Conservation (phyloP, 2,329 filamentous ascomycete species). For the Trichoderma koningiopsis region DNA sequence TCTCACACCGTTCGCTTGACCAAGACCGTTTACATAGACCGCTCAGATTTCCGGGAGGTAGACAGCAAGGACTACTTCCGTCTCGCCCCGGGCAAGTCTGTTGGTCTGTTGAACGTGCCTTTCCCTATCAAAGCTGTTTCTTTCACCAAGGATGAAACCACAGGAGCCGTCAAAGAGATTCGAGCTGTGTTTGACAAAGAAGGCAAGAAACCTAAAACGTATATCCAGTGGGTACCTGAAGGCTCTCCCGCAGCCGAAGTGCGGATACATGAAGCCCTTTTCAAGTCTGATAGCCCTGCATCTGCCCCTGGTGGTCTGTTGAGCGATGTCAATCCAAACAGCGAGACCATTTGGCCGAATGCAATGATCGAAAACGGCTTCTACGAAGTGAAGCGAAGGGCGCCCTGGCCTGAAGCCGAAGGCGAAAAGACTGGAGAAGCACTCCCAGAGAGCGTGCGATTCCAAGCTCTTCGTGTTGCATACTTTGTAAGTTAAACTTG, state of each 20-base stretch:
- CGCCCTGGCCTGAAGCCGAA: slow-evolving; percentile 78
- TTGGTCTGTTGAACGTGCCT: slow-evolving; percentile 72
- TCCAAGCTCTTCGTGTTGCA: slow-evolving; percentile 82
- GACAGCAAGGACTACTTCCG: slow-evolving; percentile 79
- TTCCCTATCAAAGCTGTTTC: slow-evolving; percentile 70
- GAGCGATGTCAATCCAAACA: slow-evolving; percentile 77
- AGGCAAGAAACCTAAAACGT: slow-evolving; percentile 70
- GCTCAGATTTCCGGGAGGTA: slow-evolving; percentile 74
- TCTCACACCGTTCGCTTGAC: slow-evolving; percentile 66
- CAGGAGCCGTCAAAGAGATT: slow-evolving; percentile 67
- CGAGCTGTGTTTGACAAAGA: slow-evolving; percentile 66
- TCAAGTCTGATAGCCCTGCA: slow-evolving; percentile 79
- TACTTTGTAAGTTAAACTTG: slow-evolving; percentile 61
- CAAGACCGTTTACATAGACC: slow-evolving; percentile 51
- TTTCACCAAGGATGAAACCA: slow-evolving; percentile 66
- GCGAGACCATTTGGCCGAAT: slow-evolving; percentile 70
- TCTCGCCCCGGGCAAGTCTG: slow-evolving; percentile 73
- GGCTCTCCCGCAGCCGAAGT: slow-evolving; percentile 68
- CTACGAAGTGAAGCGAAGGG: slow-evolving; percentile 68
- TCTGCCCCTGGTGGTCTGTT: slow-evolving; percentile 76
- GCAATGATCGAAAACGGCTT: slow-evolving; percentile 80
- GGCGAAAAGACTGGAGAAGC: slow-evolving; percentile 51
- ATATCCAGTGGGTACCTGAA: slow-evolving; percentile 80
- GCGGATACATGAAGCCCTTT: slow-evolving; percentile 75
- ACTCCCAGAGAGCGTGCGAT: slow-evolving; percentile 72